phyloP scores from a whole-genome alignment of 768 basidiomycete genomes.

The Termitomyces sp. region DNA sequence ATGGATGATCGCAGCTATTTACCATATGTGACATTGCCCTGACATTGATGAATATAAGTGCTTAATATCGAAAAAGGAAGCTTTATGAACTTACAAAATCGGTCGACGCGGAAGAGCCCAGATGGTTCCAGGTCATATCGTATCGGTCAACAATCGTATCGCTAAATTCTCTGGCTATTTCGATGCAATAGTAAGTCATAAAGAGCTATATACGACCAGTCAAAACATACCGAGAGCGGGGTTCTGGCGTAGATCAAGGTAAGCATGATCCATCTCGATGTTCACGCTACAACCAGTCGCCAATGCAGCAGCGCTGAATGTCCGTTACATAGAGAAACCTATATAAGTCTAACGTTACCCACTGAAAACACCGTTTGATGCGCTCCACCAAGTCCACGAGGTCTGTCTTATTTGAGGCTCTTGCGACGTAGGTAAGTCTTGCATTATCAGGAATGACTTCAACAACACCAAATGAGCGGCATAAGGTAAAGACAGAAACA shows the following conservation, averaged over 20 bases:
- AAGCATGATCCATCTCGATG: slow-evolving; percentile 38
- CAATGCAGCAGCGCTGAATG: slow-evolving; percentile 58
- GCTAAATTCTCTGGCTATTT: slow-evolving; percentile 52
- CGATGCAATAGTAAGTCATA: background rate
- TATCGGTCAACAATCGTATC: slow-evolving; percentile 45
- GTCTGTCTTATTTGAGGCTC: slow-evolving; percentile 64
- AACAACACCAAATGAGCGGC: background rate
- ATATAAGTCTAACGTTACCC: slow-evolving; percentile 23
- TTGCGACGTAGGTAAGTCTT: slow-evolving; percentile 68
- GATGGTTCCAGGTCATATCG: slow-evolving; percentile 33
- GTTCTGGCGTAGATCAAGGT: slow-evolving; percentile 63
- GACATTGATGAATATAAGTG: slow-evolving; percentile 7
- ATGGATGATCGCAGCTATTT: slow-evolving; percentile 11
- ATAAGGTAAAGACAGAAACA: background rate
- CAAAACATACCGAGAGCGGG: slow-evolving; percentile 43
- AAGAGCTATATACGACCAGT: background rate
- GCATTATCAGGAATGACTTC: slow-evolving; percentile 85
- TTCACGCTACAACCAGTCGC: slow-evolving; percentile 60
- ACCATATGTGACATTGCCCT: slow-evolving; percentile 80
- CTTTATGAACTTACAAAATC: slow-evolving; percentile 61
- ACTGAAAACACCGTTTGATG: slow-evolving; percentile 73
- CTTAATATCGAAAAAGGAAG: slow-evolving; percentile 1
- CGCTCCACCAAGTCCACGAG: slow-evolving; percentile 54
- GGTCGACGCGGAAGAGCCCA: slow-evolving; percentile 58
- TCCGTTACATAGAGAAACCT: slow-evolving; percentile 9